Percentiles rank a stretch among this genome's conserved stretches.
Conservation (phyloP, 495 filamentous ascomycete genomes). For the Bathelium albidoporum region DNA sequence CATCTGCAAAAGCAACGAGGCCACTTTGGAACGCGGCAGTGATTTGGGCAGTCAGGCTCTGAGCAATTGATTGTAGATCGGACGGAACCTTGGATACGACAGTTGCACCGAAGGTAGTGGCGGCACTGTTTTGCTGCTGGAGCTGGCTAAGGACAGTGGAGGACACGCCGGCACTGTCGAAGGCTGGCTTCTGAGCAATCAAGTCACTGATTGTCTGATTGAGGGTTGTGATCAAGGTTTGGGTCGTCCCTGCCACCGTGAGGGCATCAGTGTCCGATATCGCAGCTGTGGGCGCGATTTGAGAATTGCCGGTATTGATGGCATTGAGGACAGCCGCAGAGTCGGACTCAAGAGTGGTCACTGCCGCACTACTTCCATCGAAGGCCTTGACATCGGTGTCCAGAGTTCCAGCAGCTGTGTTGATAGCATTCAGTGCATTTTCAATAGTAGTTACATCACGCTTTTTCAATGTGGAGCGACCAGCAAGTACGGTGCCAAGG, state of each 20-base stretch:
- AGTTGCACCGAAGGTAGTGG: not conserved
- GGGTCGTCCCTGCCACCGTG: not conserved
- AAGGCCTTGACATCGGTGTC: not conserved
- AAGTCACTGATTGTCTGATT: not conserved
- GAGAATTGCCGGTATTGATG: not conserved
- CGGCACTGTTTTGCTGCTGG: not conserved
- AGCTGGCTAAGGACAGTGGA: not conserved
- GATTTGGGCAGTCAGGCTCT: not conserved
- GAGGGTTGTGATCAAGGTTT: not conserved
- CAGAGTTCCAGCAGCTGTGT: not conserved
- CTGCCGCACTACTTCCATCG: not conserved
- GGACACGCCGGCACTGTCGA: not conserved
- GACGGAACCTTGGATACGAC: not conserved
- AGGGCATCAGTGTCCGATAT: not conserved
- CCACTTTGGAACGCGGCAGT: not conserved
- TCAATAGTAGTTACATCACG: not conserved
- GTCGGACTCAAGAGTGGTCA: not conserved
- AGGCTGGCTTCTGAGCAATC: not conserved
- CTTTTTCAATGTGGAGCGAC: not conserved
- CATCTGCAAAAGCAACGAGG: not conserved
- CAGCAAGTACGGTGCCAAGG: not conserved
- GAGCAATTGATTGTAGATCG: not conserved
- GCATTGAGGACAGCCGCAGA: not conserved
- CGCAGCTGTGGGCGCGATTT: not conserved
- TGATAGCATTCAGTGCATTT: not conserved